Evolutionary conservation across 148 eudicot genomes (phyloP), one percentile per base, ranked within the genome.

Genomic region (Rhododendron mucronatum): DNA sequence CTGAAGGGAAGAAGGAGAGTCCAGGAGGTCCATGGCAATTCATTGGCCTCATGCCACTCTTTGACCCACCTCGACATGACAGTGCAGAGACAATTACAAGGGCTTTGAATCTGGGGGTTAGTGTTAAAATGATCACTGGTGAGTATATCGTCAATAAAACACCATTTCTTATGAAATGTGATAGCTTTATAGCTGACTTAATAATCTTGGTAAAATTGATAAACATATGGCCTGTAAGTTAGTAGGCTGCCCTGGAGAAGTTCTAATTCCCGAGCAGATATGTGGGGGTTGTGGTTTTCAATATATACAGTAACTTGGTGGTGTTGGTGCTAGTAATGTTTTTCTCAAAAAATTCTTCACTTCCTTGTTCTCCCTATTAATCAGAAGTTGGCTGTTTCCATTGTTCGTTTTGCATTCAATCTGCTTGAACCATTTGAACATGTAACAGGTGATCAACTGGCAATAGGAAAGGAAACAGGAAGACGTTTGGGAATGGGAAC

Each of bases 91-190:
- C 94, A 47, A 92, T 92, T 71, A 89, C 15, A 55, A 89, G 90
- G 87, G 94, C 94, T 86, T 89, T 92, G 12, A 82, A 91, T 82
- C 90, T 92, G 47, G 94, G 94, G 18, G 94, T 92, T 50, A 92
- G 88, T 76, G 94, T 92, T 2, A 92, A 92, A 83, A 92, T 92
- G 94, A 92, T 92, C 74, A 92, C 94, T 47, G 93, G 93, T 92
- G 28, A 2, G 26, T 44, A 10, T 50, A n/a, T 33, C 71, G 4
- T 61, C 28, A 73, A 2, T 55, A 45, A 28, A 71, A 5, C 28
- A 41, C 83, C 20, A 13, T 41, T 45, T 12, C 4, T 83, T 41
- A 2, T 26, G 23, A 3, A 30, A 71, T 71, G 16, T 71, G 6
- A 28, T 65, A 71, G 39, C 76, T 14, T 28, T 28, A 30, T 71